phyloP scores from a whole-genome alignment of 2,329 filamentous ascomycete genomes.

The Botrytis aclada region DNA sequence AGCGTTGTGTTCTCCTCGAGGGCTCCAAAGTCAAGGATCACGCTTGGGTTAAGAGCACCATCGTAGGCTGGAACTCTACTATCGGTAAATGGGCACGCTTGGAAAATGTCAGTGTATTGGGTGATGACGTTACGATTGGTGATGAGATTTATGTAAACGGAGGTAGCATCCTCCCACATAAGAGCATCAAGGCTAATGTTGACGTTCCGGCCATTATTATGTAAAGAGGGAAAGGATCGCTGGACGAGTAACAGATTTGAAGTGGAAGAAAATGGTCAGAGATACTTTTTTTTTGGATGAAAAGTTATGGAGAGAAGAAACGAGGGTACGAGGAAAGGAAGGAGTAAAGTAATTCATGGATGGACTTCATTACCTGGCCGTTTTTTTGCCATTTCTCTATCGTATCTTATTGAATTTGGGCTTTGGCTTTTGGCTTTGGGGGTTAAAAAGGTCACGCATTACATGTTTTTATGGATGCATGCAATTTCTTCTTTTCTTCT shows the following conservation, averaged over 20 bases:
- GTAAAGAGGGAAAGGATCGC: conserved; percentile 42
- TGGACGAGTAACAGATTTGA: not conserved
- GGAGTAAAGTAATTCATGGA: conserved; percentile 15
- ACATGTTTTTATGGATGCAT: conserved; percentile 13
- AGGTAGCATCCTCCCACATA: conserved; percentile 91
- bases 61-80: conserved; percentile 96
- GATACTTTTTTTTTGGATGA: conserved; percentile 10
- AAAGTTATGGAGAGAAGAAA: not conserved
- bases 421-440: conserved; percentile 6
- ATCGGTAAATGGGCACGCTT: conserved; percentile 94
- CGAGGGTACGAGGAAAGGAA: not conserved
- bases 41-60: conserved; percentile 97
- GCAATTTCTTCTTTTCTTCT: not conserved
- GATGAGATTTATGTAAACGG: conserved; percentile 99
- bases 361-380: conserved; percentile 13
- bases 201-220: conserved; percentile 72
- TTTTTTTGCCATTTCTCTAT: conserved; percentile 15
- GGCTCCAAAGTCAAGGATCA: conserved; percentile 97
- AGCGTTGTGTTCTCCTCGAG: conserved; percentile 85
- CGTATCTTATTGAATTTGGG: conserved; percentile 8
- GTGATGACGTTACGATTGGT: conserved; percentile 95
- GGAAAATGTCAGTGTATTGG: conserved; percentile 97
- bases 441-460: conserved; percentile 9
- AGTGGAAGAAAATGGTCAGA: not conserved
- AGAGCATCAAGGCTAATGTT: conserved; percentile 98